Conservation (phyloP, 106 monocot genomes). For the Phalaenopsis equestris region DNA sequence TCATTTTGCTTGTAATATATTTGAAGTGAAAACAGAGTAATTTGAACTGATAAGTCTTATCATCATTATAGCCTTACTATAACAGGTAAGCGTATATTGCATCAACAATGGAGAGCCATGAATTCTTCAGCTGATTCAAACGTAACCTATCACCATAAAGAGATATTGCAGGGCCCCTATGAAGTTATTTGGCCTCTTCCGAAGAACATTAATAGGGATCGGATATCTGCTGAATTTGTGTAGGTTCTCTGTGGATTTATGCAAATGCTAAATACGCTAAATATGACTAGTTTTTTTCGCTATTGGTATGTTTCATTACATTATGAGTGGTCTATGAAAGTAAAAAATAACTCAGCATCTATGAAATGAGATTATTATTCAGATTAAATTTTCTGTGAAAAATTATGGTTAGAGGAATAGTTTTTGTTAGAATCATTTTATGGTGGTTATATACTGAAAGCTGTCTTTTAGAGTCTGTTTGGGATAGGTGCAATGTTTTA, state of each 20-base stretch:
- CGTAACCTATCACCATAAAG: slow-evolving; percentile 22
- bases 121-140: slow-evolving; percentile 5
- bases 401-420: too few relatives aligned
- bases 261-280: not conserved
- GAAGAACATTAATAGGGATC: slow-evolving; percentile 40
- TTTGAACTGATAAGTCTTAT: not conserved
- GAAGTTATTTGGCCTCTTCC: slow-evolving; percentile 50
- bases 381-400: too few relatives aligned
- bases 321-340: not conserved
- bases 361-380: too few relatives aligned
- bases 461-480: too few relatives aligned
- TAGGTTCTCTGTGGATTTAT: slow-evolving; percentile 13
- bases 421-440: too few relatives aligned
- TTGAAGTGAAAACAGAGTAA: not conserved
- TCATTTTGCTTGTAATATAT: not conserved
- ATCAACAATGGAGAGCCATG: not conserved
- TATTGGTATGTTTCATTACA: not conserved
- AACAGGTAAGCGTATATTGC: slow-evolving; percentile 26
- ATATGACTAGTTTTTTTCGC: too few relatives aligned
- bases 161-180: slow-evolving; percentile 56
- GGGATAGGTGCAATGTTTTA: too few relatives aligned
- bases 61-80: slow-evolving; percentile 33
- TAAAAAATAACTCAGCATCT: too few relatives aligned
- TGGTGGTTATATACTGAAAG: too few relatives aligned
- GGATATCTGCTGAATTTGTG: slow-evolving; percentile 44